Percentiles rank a stretch among this genome's conserved stretches.
Conservation (phyloP, 139 green algal species). For the Chlorella sp. region DNA sequence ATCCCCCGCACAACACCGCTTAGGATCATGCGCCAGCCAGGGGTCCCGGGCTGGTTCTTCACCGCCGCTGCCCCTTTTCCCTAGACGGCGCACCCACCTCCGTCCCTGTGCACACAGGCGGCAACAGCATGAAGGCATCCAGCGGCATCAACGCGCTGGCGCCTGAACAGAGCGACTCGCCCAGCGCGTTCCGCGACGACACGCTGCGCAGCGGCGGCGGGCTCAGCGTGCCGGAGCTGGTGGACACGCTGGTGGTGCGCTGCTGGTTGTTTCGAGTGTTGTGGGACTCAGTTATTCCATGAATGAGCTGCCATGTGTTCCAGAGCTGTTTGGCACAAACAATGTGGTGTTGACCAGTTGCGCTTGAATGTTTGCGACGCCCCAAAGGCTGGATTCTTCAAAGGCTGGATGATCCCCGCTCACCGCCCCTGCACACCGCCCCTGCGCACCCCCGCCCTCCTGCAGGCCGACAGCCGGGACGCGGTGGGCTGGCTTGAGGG, state of each 20-base stretch:
- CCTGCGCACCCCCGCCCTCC: too few species aligned
- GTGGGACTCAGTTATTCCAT: background rate
- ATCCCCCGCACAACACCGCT: too few species aligned
- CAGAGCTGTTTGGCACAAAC: too few species aligned
- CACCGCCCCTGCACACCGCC: background rate
- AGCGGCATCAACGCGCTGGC: constrained; percentile 78
- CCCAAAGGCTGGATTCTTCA: background rate
- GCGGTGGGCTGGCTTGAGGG: constrained; percentile 56
- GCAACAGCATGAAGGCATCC: constrained; percentile 77
- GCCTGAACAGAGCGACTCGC: constrained; percentile 30
- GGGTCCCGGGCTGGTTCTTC: too few species aligned
- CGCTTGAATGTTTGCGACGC: too few species aligned
- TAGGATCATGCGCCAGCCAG: too few species aligned
- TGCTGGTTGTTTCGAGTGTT: background rate
- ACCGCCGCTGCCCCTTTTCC: too few species aligned
- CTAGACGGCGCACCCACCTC: too few species aligned
- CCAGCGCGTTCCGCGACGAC: constrained; percentile 57
- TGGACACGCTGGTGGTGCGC: constrained; percentile 60
- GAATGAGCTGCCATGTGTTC: background rate
- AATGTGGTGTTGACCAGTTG: too few species aligned
- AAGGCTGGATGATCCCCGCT: background rate
- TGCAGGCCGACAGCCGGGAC: constrained; percentile 46
- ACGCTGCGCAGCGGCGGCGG: constrained; percentile 61
- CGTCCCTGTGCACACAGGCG: too few species aligned
- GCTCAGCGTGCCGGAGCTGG: constrained; percentile 55